Base-by-base conservation (phyloP, 208 protist species). In the Trypanosoma lewisi region DNA sequence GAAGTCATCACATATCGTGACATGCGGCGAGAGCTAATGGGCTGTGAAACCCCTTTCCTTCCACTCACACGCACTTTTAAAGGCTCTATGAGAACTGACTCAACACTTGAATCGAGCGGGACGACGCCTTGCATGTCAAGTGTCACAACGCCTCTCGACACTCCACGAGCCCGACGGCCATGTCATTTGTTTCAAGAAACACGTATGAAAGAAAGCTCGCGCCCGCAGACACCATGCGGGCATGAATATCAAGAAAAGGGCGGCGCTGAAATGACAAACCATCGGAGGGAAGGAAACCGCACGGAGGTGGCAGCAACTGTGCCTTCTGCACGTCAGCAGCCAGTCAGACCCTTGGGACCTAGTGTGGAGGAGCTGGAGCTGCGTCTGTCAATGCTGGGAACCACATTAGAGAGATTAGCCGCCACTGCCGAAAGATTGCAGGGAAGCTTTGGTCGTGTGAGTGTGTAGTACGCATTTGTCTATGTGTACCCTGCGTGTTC, bases 161-260 rank as follows among this genome's bases (percentile, higher is more conserved):
- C 60, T 2, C 48, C 60, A 44, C 60, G 34, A 11, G 12, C 34
- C 6, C 75, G 75, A 5, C 76, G 76, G 16, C 70, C 71, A 39
- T 85, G 84, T 63, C 45, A 78, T 19, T 56, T 78, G 45, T 83
- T 78, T 42, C 75, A 77, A 52, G 65, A 75, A 21, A 53, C 80
- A 63, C 73, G 71, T 52, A 21, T 63, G 21, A 88, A 88, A 57
- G 39, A 31, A 8, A 47, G 50, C 21, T 37, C 51, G 0, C 36
- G 36, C 48, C 5, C 14, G 2, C 27, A 2, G 21, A 51, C 21
- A 37, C 54, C 48, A 17, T 17, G 41, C 16, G 41, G 41, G 11
- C 16, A 45, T 4, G 41, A 45, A n/a, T 45, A 17, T n/a, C 41
- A 5, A 17, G 16, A 45, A n/a, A 17, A 7, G 41, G 2, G 2